Conservation (phyloP, 208 protist species). For the Wallacemonas sp. region DNA sequence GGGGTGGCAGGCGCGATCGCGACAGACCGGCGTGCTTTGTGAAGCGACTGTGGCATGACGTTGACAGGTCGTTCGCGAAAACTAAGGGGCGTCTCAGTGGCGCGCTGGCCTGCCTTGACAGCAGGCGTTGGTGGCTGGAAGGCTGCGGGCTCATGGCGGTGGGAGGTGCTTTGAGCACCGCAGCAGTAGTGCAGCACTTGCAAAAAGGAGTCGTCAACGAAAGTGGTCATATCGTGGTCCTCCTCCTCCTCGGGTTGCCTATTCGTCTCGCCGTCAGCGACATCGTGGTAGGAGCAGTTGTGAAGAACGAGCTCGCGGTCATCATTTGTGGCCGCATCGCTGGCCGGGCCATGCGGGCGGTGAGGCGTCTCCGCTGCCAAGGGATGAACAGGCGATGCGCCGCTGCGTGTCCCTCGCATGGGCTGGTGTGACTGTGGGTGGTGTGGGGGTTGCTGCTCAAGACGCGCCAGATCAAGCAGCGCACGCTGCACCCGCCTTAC, state of each 20-base stretch:
- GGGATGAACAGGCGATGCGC: no score
- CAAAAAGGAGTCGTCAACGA: slow-evolving; percentile 1
- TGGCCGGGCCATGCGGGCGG: background rate
- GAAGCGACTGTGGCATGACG: background rate
- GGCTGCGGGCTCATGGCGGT: background rate
- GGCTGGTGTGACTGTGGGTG: background rate
- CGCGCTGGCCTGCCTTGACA: no score
- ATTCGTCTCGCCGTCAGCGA: background rate
- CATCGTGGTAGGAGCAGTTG: background rate
- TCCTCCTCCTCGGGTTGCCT: background rate
- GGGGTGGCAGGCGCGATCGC: background rate
- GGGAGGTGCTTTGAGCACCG: background rate
- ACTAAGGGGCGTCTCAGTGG: no score
- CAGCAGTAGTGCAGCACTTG: background rate
- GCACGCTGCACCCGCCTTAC: slow-evolving; percentile 31
- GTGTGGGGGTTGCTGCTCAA: slow-evolving; percentile 7
- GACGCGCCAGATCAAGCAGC: slow-evolving; percentile 32
- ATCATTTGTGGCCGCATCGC: background rate
- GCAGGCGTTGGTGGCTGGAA: background rate
- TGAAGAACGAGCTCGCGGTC: slow-evolving; percentile 2
- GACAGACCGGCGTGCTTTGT: background rate
- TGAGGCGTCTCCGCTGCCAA: no score
- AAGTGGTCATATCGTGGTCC: background rate
- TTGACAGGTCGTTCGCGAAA: background rate
- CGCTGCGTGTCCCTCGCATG: background rate